A percentile compares a stretch with the other conserved stretches of the same genome.
Conservation (phyloP, 179 eudicot species). For the Sideroxylon spinosum region DNA sequence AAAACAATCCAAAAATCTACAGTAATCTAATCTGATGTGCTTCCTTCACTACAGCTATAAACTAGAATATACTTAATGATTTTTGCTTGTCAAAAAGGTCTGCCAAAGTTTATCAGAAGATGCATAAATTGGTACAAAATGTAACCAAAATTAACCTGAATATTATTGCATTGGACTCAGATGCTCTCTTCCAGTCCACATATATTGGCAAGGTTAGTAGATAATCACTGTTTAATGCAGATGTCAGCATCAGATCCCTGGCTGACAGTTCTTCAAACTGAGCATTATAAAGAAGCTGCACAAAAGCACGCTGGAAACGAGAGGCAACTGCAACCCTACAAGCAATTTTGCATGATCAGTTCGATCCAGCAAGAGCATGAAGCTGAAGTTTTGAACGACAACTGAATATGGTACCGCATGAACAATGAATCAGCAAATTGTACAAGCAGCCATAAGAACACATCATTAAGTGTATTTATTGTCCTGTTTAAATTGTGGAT, state of each 20-base stretch:
- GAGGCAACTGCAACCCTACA: conserved; percentile 53
- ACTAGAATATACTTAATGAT: not conserved
- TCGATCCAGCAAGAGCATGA: conserved; percentile 14
- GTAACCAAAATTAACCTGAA: conserved; percentile 54
- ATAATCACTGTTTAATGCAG: conserved; percentile 84
- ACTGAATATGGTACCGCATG: not conserved
- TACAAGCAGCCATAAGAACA: not conserved
- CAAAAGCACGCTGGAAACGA: conserved; percentile 79
- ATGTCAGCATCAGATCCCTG: conserved; percentile 78
- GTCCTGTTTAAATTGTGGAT: not conserved
- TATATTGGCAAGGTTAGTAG: conserved; percentile 84
- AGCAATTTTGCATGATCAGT: conserved; percentile 17
- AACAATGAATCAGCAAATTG: not conserved
- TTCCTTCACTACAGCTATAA: not conserved
- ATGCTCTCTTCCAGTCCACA: conserved; percentile 94
- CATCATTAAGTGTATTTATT: not conserved
- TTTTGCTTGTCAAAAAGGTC: not conserved
- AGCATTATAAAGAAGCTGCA: conserved; percentile 77
- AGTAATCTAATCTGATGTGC: no score
- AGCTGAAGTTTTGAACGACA: not conserved
- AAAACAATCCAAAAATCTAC: not conserved
- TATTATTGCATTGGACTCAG: conserved; percentile 77
- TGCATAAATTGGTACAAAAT: not conserved
- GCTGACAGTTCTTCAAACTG: conserved; percentile 93
- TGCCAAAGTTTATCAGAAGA: not conserved